These are phyloP conservation scores for Leccinum boreale DNA, from an alignment of 768 basidiomycete species.

Conservation along the genomic window DNA sequence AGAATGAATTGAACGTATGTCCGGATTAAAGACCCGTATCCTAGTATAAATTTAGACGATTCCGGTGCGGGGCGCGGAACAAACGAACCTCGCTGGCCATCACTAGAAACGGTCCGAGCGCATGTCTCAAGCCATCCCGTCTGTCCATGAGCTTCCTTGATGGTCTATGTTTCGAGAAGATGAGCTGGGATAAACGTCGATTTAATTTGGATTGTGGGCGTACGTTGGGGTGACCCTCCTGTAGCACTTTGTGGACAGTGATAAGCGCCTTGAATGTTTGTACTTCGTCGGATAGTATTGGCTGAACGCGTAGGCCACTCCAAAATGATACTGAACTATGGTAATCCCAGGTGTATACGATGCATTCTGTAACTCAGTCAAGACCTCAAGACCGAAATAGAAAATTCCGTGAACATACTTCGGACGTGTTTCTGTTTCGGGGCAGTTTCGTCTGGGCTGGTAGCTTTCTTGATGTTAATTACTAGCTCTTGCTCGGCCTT, in stretches of 20 bases:
- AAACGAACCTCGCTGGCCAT: slow-evolving; percentile 69
- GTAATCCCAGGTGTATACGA: slow-evolving; percentile 99
- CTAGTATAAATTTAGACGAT: slow-evolving; percentile 38
- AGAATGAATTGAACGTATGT: slow-evolving; percentile 96
- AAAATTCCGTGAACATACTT: slow-evolving; percentile 55
- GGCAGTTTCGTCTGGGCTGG: slow-evolving; percentile 89
- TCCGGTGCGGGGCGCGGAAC: not conserved
- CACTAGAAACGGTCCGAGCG: slow-evolving; percentile 77
- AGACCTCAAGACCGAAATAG: slow-evolving; percentile 9
- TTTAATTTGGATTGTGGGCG: slow-evolving; percentile 16
- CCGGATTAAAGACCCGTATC: slow-evolving; percentile 93
- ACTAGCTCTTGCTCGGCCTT: slow-evolving; percentile 94
- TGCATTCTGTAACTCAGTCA: slow-evolving; percentile 65
- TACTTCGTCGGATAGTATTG: slow-evolving; percentile 94
- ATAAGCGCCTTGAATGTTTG: slow-evolving; percentile 99
- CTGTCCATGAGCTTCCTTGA: slow-evolving; percentile 93
- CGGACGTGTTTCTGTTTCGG: slow-evolving; percentile 99
- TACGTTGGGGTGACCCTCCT: slow-evolving; percentile 96
- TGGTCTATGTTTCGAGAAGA: slow-evolving; percentile 52
- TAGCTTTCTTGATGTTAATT: slow-evolving; percentile 98
- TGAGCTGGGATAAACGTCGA: slow-evolving; percentile 8
- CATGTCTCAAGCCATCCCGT: slow-evolving; percentile 99
- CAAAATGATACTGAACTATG: slow-evolving; percentile 97
- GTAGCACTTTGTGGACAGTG: slow-evolving; percentile 94
- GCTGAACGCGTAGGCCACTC: slow-evolving; percentile 95